phyloP scores from a whole-genome alignment of 805 yeast species.

The Grigorovia humatica region DNA sequence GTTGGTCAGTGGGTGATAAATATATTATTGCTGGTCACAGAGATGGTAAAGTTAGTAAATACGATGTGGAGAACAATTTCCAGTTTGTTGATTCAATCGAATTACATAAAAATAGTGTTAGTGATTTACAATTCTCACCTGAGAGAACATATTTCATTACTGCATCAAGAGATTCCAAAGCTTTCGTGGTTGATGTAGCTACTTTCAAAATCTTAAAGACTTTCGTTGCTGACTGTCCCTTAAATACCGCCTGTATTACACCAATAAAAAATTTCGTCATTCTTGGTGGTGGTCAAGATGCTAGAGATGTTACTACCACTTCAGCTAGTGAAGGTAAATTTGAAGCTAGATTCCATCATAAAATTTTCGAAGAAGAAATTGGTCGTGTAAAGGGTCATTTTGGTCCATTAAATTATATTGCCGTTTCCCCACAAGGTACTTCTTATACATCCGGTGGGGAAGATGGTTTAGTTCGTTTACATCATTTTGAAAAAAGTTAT shows the following conservation, averaged over 20 bases:
- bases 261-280: constrained; percentile 87
- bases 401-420: constrained; percentile 93
- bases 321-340: constrained; percentile 88
- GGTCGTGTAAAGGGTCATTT: constrained; percentile 98
- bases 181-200: constrained; percentile 70
- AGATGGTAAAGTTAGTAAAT: constrained; percentile 77
- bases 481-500: constrained; percentile 85
- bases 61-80: constrained; percentile 45
- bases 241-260: constrained; percentile 91
- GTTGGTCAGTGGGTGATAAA: constrained; percentile 71
- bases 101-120: constrained; percentile 68
- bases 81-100: constrained; percentile 43
- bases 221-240: constrained; percentile 80
- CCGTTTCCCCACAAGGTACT: constrained; percentile 88
- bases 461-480: constrained; percentile 94
- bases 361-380: constrained; percentile 87
- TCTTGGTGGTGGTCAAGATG: constrained; percentile 99
- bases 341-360: constrained; percentile 93
- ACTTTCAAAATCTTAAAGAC: constrained; percentile 60
- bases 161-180: constrained; percentile 83
- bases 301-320: constrained; percentile 96
- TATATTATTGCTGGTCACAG: constrained; percentile 79
- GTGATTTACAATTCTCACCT: constrained; percentile 82
- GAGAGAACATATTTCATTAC: constrained; percentile 88
- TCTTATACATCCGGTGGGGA: constrained; percentile 97